Base-by-base conservation (phyloP, 805 yeast genomes). In the Metschnikowia anglica region DNA sequence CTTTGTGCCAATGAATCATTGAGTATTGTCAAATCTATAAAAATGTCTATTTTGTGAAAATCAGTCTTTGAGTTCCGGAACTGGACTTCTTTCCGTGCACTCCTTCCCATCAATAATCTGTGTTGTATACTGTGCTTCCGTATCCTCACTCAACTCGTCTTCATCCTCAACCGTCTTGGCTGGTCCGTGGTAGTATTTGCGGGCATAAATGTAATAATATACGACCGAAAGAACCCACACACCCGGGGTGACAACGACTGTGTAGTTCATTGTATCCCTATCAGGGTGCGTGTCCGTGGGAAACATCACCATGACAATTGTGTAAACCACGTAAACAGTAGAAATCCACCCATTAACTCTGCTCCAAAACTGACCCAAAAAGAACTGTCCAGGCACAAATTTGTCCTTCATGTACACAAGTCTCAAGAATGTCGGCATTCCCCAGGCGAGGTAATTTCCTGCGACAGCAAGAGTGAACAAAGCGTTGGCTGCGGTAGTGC, bases 361-460 rank as follows among this genome's bases (percentile, higher is more conserved):
- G 9, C 80, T 73, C 58, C 67, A 53, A 20, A 59, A 38, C 11
- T 66, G 63, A 24, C 91, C 91, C 32, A 82, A 58, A 56, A 78
- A 75, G 57, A 84, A 84, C 4, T 80, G 79, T 4, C 91, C 93
- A 2, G 88, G 88, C 11, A 57, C 66, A 53, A 81, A 81, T 34
- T 76, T 65, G 10, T 65, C 62, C 41, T 65, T 65, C 27, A 81
- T 81, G 27, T 66, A 66, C 37, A 78, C 63, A 34, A 56, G 39
- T 40, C 78, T 68, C 43, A 80, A 18, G 72, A 58, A 32, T 17
- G 80, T 74, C 17, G 89, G 88, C 34, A 72, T 66, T 39, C 77
- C 69, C 85, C 87, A 79, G 2, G 86, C 79, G 20, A 81, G 62
- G 51, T 76, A 74, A 57, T 81, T 79, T 43, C 86, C 83, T 8